These are phyloP conservation scores for Jasminum sambac DNA, from an alignment of 257 asterid species.

Conservation along the genomic window DNA sequence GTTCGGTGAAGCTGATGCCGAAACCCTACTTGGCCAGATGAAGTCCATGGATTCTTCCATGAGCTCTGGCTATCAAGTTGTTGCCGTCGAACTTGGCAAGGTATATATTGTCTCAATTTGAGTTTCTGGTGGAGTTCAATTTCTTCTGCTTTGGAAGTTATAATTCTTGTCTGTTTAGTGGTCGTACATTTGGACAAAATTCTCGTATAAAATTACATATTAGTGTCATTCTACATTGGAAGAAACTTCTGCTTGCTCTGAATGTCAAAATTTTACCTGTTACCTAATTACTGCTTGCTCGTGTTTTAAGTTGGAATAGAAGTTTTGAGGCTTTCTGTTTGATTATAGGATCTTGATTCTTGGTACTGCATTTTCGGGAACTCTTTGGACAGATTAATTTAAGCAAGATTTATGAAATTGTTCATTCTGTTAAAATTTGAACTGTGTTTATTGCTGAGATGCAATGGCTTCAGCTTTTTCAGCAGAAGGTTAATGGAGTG, in stretches of 20 bases:
- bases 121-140: background rate
- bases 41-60: conserved; percentile 60
- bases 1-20: conserved; percentile 77
- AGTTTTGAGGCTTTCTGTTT: background rate
- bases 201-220: background rate
- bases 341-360: background rate
- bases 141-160: conserved; percentile 15
- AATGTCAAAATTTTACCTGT: background rate
- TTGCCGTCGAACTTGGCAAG: conserved; percentile 81
- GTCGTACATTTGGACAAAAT: background rate
- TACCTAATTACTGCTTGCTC: background rate
- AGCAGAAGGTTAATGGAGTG: conserved; percentile 86
- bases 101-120: conserved; percentile 33
- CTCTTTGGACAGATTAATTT: background rate
- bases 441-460: conserved; percentile 9
- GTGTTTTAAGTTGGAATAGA: background rate
- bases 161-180: background rate
- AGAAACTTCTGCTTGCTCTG: background rate
- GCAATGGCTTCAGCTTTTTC: conserved; percentile 64
- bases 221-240: background rate
- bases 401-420: background rate
- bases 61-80: conserved; percentile 69
- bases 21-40: conserved; percentile 67
- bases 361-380: background rate
- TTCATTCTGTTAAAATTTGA: background rate